Evolutionary conservation across 2,329 filamentous ascomycete species (phyloP).

Genomic region (Fusarium annulatum): DNA sequence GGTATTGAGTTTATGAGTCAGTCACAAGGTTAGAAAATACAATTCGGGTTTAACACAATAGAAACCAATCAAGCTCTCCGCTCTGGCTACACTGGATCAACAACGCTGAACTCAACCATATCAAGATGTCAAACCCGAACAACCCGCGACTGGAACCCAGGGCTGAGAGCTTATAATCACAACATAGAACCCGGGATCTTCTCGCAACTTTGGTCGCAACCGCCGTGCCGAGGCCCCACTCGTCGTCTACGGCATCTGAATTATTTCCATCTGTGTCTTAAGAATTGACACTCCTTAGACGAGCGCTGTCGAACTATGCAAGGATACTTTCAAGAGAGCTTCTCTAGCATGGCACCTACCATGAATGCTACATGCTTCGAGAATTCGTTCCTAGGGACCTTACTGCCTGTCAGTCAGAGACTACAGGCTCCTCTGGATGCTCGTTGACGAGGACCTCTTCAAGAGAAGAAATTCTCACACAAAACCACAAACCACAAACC

Average conservation of each 20-base stretch:
- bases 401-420: neutral
- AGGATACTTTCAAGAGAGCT: neutral
- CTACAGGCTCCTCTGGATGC: neutral
- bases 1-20: too few species aligned
- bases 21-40: too few species aligned
- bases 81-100: neutral
- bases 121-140: neutral
- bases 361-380: neutral
- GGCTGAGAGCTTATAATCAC: neutral
- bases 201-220: neutral
- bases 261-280: neutral
- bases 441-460: neutral
- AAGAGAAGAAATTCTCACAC: too few species aligned
- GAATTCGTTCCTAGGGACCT: neutral
- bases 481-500: too few species aligned
- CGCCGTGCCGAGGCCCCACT: neutral
- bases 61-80: neutral
- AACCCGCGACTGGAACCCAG: neutral
- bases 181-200: neutral
- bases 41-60: too few species aligned
- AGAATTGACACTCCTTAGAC: neutral
- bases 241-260: neutral
- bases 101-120: accelerated
- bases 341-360: neutral
- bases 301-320: neutral